Percentiles rank a stretch among this genome's conserved stretches.
phyloP scores from a whole-genome alignment of 1,284 basidiomycete genomes.

The Moesziomyces globuligerus region DNA sequence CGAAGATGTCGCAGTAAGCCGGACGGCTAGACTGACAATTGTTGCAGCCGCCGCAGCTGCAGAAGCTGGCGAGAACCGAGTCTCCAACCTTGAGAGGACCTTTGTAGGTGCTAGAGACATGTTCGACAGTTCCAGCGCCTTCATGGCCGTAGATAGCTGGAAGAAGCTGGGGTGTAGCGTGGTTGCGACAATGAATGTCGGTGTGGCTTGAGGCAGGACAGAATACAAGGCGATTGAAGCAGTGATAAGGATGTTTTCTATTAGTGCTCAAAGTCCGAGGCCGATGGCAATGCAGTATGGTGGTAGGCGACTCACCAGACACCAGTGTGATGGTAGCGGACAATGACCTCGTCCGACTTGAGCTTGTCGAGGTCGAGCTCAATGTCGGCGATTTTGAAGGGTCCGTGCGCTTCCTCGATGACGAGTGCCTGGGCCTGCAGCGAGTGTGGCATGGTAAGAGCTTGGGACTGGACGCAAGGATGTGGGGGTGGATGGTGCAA shows the following conservation, averaged over 20 bases:
- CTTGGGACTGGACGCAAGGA: neutral
- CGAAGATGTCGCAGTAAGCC: conserved; percentile 19
- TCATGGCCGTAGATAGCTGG: conserved; percentile 31
- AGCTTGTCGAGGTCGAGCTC: conserved; percentile 19
- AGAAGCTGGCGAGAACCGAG: conserved; percentile 29
- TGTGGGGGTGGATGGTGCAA: no score
- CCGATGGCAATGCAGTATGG: neutral
- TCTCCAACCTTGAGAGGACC: conserved; percentile 19
- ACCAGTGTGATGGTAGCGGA: conserved; percentile 22
- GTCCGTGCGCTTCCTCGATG: conserved; percentile 8
- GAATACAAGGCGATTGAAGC: no score
- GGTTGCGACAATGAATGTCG: conserved; percentile 12
- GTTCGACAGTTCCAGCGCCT: conserved; percentile 25
- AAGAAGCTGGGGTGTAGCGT: conserved; percentile 4
- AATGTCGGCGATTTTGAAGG: conserved; percentile 25
- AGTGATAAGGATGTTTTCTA: no score
- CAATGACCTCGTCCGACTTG: conserved; percentile 17
- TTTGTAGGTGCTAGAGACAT: conserved; percentile 13
- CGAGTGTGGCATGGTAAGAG: conserved; percentile 1
- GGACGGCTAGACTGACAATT: conserved; percentile 23
- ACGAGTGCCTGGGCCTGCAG: conserved; percentile 25
- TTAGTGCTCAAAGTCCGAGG: no score
- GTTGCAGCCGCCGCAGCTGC: conserved; percentile 32
- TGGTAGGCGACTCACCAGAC: conserved; percentile 4
- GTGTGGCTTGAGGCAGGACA: no score